These are phyloP conservation scores for Metarhizium rileyi DNA, from an alignment of 2,329 filamentous ascomycete genomes.

Conservation along the genomic window DNA sequence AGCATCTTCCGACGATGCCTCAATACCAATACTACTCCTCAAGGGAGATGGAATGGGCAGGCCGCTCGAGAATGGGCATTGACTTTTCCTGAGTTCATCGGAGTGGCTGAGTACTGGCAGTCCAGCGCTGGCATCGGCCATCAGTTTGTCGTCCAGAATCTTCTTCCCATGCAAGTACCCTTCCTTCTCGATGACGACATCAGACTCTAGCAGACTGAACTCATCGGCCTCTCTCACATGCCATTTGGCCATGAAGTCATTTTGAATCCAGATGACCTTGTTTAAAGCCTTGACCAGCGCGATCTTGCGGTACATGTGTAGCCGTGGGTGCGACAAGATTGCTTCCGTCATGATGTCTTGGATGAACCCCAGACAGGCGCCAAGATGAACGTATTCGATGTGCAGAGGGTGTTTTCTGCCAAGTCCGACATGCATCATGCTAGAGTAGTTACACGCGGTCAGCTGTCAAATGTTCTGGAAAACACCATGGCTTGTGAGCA, in stretches of 20 bases:
- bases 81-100: background rate
- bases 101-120: background rate
- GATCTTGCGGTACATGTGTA: constrained; percentile 59
- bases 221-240: constrained; percentile 62
- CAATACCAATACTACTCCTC: background rate
- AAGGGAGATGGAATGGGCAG: background rate
- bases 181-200: constrained; percentile 47
- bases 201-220: constrained; percentile 34
- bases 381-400: constrained; percentile 73
- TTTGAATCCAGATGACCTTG: constrained; percentile 83
- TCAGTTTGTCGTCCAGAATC: constrained; percentile 33
- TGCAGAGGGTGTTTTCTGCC: constrained; percentile 63
- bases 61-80: background rate
- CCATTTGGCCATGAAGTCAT: constrained; percentile 79
- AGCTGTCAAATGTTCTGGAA: too few relatives aligned
- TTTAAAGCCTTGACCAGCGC: constrained; percentile 65
- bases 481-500: too few relatives aligned
- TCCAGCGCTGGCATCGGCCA: background rate
- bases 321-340: constrained; percentile 59
- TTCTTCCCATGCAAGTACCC: constrained; percentile 56
- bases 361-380: constrained; percentile 61
- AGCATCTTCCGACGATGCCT: background rate
- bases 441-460: constrained; percentile 13
- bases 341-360: constrained; percentile 71
- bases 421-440: constrained; percentile 73